Percentiles rank a stretch among this genome's conserved stretches.
Conservation (phyloP, 306 rosid genomes). For the Vachellia collinsii region DNA sequence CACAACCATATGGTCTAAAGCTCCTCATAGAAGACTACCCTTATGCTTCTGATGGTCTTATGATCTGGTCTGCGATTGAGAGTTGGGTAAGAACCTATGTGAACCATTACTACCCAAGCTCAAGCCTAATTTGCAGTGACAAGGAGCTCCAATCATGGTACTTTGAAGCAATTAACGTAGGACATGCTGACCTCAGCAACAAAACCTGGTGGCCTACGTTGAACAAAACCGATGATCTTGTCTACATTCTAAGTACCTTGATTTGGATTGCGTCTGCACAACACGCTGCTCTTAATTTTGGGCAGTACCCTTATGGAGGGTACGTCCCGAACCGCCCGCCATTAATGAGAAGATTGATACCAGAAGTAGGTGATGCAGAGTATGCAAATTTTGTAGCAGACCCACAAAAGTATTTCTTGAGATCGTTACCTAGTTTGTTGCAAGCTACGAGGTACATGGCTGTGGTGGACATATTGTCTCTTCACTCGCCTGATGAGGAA, state of each 20-base stretch:
- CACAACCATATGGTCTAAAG: constrained; percentile 13
- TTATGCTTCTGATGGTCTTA: constrained; percentile 13
- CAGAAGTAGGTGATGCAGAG: constrained; percentile 11
- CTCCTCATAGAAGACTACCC: constrained; percentile 26
- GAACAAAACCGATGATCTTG: neutral
- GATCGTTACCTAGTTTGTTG: constrained; percentile 60
- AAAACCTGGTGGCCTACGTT: constrained; percentile 31
- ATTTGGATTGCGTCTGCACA: constrained; percentile 10
- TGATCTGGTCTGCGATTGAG: constrained; percentile 16
- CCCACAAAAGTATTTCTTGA: constrained; percentile 7
- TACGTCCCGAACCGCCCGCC: constrained; percentile 33
- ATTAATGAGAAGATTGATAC: constrained; percentile 13
- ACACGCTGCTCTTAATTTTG: constrained; percentile 33
- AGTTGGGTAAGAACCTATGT: constrained; percentile 26
- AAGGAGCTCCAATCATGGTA: constrained; percentile 30
- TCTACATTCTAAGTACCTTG: constrained; percentile 3
- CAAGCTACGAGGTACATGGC: constrained; percentile 83
- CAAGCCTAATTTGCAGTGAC: constrained; percentile 9
- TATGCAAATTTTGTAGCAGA: neutral
- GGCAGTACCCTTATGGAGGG: constrained; percentile 15
- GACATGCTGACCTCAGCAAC: constrained; percentile 10
- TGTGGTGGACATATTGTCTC: constrained; percentile 85
- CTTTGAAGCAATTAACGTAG: constrained; percentile 15
- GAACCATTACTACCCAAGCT: constrained; percentile 18
- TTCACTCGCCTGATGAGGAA: constrained; percentile 94